Conservation (phyloP, 345 rosid species). For the Carallia pectinifolia region DNA sequence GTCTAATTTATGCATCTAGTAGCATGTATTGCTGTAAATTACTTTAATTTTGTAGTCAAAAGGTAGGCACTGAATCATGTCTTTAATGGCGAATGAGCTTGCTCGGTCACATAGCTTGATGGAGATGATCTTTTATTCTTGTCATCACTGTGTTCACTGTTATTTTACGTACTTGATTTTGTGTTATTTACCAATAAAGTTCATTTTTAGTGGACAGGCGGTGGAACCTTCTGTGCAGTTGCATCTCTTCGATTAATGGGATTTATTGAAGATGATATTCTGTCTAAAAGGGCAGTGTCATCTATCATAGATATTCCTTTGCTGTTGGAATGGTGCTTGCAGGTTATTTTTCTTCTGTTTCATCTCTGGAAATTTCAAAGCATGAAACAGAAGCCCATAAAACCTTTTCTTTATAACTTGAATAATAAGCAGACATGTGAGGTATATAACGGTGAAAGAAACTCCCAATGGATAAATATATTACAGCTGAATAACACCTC, state of each 20-base stretch:
- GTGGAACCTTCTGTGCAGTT: conserved; percentile 89
- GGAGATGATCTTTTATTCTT: not conserved
- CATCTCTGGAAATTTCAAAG: conserved; percentile 12
- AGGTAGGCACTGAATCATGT: too few species aligned
- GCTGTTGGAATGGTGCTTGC: conserved; percentile 73
- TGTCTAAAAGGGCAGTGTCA: conserved; percentile 39
- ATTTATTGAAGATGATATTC: conserved; percentile 59
- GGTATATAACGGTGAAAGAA: not conserved
- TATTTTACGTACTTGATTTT: conserved; percentile 1
- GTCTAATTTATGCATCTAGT: not conserved
- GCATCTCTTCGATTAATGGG: conserved; percentile 90
- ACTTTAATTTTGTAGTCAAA: too few species aligned
- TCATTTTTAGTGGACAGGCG: conserved; percentile 72
- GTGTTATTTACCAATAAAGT: conserved; percentile 37
- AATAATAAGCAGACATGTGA: conserved; percentile 2
- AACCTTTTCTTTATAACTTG: conserved; percentile 9
- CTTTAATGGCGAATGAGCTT: too few species aligned
- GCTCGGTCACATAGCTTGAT: too few species aligned
- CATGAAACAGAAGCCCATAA: not conserved
- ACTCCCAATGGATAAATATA: conserved; percentile 5
- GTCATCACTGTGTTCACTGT: not conserved
- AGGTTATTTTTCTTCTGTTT: conserved; percentile 40
- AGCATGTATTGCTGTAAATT: too few species aligned
- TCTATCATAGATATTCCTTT: conserved; percentile 46
- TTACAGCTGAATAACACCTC: not conserved